These are phyloP conservation scores for Erysimum cheiranthoides DNA, from an alignment of 345 rosid genomes.

Conservation along the genomic window DNA sequence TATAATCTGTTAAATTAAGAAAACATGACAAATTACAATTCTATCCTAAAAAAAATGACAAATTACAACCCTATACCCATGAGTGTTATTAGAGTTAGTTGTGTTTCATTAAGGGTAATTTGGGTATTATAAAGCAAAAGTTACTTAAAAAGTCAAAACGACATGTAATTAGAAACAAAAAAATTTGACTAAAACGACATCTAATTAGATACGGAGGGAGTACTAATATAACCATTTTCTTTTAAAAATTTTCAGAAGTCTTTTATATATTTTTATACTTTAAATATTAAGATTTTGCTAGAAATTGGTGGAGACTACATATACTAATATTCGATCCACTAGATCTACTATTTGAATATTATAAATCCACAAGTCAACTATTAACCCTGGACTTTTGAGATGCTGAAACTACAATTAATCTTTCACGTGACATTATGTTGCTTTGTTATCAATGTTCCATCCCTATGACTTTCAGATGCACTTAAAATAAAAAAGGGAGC, in stretches of 20 bases:
- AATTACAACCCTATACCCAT: no score
- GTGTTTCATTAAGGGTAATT: no score
- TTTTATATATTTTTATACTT: not conserved
- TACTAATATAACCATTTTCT: not conserved
- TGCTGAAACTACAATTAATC: not conserved
- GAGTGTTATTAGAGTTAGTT: no score
- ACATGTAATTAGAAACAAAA: no score
- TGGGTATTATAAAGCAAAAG: no score
- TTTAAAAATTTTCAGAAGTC: not conserved
- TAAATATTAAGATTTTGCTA: not conserved
- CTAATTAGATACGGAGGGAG: no score
- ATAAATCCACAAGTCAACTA: constrained; percentile 3
- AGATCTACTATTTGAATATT: constrained; percentile 3
- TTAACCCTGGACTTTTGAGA: not conserved
- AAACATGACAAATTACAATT: no score
- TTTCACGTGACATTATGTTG: constrained; percentile 15
- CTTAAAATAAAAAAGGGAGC: not conserved
- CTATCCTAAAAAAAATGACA: no score
- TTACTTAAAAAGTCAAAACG: no score
- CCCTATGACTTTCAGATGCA: constrained; percentile 3
- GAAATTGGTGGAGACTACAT: constrained; percentile 7
- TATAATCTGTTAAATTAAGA: no score
- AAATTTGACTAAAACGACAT: no score
- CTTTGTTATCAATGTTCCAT: constrained; percentile 11
- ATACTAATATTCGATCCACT: not conserved